Evolutionary conservation across 148 eudicot species (phyloP), one percentile per base, ranked within the genome.

Genomic region (Bassia scoparia): DNA sequence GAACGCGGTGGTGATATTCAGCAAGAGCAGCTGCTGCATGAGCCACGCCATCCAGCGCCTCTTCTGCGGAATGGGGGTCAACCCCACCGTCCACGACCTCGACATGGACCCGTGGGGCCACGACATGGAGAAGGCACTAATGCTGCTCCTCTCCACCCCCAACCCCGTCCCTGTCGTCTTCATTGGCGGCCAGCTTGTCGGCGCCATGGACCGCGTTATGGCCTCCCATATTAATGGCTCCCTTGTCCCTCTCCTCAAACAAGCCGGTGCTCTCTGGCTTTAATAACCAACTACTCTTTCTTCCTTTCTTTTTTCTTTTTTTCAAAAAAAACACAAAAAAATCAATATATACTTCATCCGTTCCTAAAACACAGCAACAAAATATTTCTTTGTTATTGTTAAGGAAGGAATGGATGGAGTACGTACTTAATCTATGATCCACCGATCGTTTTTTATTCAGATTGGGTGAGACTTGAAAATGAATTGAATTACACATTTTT

Each of bases 241-340:
- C 5, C 89, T 89, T 41, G 88, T 87, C 5, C 94, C 90, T 0
- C 88, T 89, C n/a, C 89, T 89, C 76, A 89, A 89, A 64, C 80
- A 89, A 72, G 94, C 94, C 29, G 89, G 89, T 17, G 89, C 89
- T 3, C 85, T 86, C 37, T 86, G 89, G 89, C 89, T 86, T 37
- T 83, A 33, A 37, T 27, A 26, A 26, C 23, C 1, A 27, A 5
- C 1, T 16, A 13, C 31, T 37, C 21, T 33, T 13, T 23, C 20
- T 7, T 27, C 8, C 14, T 59, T 0, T 5, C 12, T 24, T n/a
- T 20, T 75, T 56, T 33, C 34, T 23, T 0, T 43, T 20, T 10
- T 2, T 1, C 43, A 37, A 37, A 37, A 37, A 0, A 37, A 37
- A 37, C n/a, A n/a, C n/a, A n/a, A n/a, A n/a, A n/a, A n/a, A n/a